Percentiles rank a stretch among this genome's conserved stretches.
Conservation (phyloP, 768 basidiomycete genomes). For the Lactarius akahatsu region DNA sequence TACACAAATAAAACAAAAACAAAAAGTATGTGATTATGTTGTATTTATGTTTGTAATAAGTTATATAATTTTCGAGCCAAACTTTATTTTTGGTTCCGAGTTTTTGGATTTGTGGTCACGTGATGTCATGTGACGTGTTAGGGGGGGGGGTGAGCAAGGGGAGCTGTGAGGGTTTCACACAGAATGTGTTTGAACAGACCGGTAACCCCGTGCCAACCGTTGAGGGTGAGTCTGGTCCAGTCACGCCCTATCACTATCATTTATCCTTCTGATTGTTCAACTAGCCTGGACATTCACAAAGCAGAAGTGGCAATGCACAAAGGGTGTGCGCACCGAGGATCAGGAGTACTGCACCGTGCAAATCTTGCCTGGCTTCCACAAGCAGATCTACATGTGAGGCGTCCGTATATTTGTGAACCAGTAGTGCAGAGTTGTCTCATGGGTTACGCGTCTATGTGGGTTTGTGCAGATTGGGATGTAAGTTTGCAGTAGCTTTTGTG, state of each 20-base stretch:
- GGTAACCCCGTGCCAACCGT: slow-evolving; percentile 47
- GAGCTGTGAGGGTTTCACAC: slow-evolving; percentile 44
- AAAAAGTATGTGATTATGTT: no score
- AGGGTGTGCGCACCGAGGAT: slow-evolving; percentile 34
- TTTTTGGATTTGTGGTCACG: no score
- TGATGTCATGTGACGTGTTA: no score
- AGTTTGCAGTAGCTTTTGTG: no score
- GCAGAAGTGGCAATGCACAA: slow-evolving; percentile 52
- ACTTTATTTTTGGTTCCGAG: no score
- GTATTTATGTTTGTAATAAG: no score
- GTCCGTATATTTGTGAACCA: not conserved
- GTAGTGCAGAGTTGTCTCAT: no score
- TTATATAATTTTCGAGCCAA: no score
- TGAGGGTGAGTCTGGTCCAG: slow-evolving; percentile 36
- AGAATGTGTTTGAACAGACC: slow-evolving; percentile 47
- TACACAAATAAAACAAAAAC: no score
- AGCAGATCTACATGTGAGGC: slow-evolving; percentile 39
- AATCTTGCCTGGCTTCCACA: slow-evolving; percentile 48
- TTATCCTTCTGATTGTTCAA: not conserved
- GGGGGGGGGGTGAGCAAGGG: no score
- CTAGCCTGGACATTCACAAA: slow-evolving; percentile 50
- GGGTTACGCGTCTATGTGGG: not conserved
- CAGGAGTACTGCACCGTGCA: slow-evolving; percentile 38
- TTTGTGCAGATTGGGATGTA: not conserved
- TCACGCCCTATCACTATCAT: not conserved